Base-by-base conservation (phyloP, 2,329 filamentous ascomycete genomes). In the Aspergillus intermedius region DNA sequence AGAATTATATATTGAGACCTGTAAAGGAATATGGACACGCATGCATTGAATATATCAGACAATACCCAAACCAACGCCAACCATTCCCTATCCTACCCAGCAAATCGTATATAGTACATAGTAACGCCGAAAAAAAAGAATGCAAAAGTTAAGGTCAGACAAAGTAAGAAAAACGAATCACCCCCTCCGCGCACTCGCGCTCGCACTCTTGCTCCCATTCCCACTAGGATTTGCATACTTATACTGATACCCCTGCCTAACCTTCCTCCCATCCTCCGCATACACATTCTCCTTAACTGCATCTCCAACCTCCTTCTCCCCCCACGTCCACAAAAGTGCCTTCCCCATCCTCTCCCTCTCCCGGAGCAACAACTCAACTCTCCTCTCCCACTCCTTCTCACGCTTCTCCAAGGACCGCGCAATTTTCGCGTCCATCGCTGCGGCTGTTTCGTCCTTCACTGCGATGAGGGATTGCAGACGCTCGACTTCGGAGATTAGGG, bases 311-410 rank as follows among this genome's bases (percentile, higher is more conserved):
- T 73, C 70, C 46, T 69, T 69, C 54, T 72, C 68, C 0, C 69
- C 69, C 68, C 68, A 71, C 3, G 58, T 59, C 61, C 61, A 64
- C 63, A 73, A 60, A 44, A 72, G 57, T 5, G 62, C 67, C 40
- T 67, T 68, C 3, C 62, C 60, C 67, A 73, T 69, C 25, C 60
- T 59, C 22, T 73, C 69, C 8, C 68, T 59, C 37, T 73, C 71
- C 48, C 64, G 66, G 9, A 73, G 63, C 6, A 74, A 53, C 10
- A 70, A 51, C 43, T 73, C 64, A 2, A 72, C 60, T 4, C 71
- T 65, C 0, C 65, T 60, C 49, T 71, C 63, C 71, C 71, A 74
- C 46, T 70, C 68, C 21, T 65, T 64, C 54, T 74, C 71, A 30
- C 70, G 63, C 53, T 68, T 70, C 43, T 72, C 68, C 12, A 72